Conservation (phyloP, 768 basidiomycete genomes). For the Dioszegia aurantiaca region DNA sequence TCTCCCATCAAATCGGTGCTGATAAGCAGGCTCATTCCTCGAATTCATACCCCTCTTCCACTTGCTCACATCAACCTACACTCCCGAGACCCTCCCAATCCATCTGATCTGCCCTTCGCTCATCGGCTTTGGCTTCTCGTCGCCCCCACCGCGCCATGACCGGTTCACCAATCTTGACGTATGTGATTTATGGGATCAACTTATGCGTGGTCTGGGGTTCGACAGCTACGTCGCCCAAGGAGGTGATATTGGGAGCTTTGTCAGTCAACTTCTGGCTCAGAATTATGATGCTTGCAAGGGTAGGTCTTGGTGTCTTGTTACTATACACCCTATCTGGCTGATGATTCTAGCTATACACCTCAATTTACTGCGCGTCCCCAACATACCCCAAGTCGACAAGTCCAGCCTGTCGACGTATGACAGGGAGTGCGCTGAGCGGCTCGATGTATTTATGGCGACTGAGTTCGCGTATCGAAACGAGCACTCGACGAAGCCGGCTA, state of each 20-base stretch:
- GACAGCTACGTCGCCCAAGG: conserved; percentile 48
- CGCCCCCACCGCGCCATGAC: conserved; percentile 34
- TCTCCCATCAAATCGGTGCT: background rate
- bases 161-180: conserved; percentile 39
- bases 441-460: conserved; percentile 6
- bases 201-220: conserved; percentile 51
- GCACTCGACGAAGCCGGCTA: conserved; percentile 20
- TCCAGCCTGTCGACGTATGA: conserved; percentile 5
- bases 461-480: conserved; percentile 21
- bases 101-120: conserved; percentile 41
- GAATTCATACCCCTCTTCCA: conserved; percentile 28
- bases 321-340: background rate
- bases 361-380: conserved; percentile 10
- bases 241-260: conserved; percentile 48
- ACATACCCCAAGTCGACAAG: conserved; percentile 6
- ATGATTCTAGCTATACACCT: conserved; percentile 17
- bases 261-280: conserved; percentile 33
- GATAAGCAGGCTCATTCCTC: conserved; percentile 18
- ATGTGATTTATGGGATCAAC: conserved; percentile 36
- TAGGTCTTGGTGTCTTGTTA: no score
- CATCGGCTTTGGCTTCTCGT: conserved; percentile 46
- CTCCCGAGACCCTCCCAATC: conserved; percentile 19
- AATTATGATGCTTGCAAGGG: conserved; percentile 42
- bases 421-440: conserved; percentile 6
- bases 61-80: conserved; percentile 17